Evolutionary conservation across 176 grass and related monocot species (phyloP), one percentile per base, ranked within the genome.

Genomic region (Stipa capillata): DNA sequence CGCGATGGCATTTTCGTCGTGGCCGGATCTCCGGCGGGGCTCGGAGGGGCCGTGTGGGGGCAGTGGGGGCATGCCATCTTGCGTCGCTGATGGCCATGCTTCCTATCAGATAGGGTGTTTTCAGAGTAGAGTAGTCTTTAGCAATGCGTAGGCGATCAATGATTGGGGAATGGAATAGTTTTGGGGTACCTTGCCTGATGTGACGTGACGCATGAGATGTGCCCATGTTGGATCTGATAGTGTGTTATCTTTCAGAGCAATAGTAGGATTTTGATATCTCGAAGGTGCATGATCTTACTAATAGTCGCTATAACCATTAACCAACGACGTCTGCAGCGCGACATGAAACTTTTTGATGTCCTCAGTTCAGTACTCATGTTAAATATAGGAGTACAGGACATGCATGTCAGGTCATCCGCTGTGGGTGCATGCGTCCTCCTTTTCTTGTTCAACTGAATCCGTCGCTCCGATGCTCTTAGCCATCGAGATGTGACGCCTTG

Each of bases 161-260:
- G 73, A 87, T 87, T 86, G 52, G 70, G 25, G 23, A 42, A 69
- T 8, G 72, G 62, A 65, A 55, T 25, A 37, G 73, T 54, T 37
- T 54, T 4, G 49, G 55, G 65, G 65, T 44, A n/a, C 69, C 78
- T 3, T 69, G 52, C 67, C 42, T 31, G 67, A 56, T 73, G 53
- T 52, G 49, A 58, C 32, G 12, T 49, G 14, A 17, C 67, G 47
- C 34, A 42, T 51, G 42, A 2, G 24, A 55, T 70, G 67, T 3
- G 42, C 67, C 67, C 67, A 48, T 48, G 67, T 70, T 70, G 67
- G 67, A 70, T 70, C 25, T 31, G 0, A 42, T 31, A n/a, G n/a
- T n/a, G n/a, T n/a, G 31, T 8, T 9, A 69, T 69, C 24, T 45
- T 45, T 45, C 14, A 29, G 40, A 44, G 20, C 20, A 9, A 51